Base-by-base conservation (phyloP, 441 rosid genomes). In the Pelargonium citronellum region DNA sequence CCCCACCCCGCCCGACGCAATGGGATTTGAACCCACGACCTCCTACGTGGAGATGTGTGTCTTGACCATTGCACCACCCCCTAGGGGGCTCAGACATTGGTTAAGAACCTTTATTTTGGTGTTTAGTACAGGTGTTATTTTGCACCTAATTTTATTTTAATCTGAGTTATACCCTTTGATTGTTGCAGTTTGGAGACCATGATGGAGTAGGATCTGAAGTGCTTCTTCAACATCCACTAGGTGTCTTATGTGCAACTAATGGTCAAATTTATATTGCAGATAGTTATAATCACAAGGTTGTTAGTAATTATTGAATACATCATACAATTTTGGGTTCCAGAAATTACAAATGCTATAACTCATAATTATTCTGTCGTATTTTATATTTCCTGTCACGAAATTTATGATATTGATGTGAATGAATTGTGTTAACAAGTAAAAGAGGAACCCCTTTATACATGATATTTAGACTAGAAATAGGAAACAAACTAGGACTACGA, bases 281-380 rank as follows among this genome's bases (percentile, higher is more conserved):
- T 79, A 94, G 99, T 83, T 94, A 91, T 70, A 94, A 94, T 77
- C 99, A 94, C 83, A 91, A 94, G 99, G 97, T 90, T 71, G 22
- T 15, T 61, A 57, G 17, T 20, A 1, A 70, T 79, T 4, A 34
- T 11, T 60, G 34, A 60, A 9, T 60, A 60, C 30, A 20, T 0
- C 34, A 49, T 11, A 49, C 4, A 49, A 11, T 12, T 13, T 3
- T 2, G 12, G 47, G 47, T 43, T 43, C 47, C 47, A 43, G 47
- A 43, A 43, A 43, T 43, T 43, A 43, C 12, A 43, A 43, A 43
- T 43, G 47, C 47, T 43, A 43, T 34, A 34, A 34, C 39, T 4
- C 39, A 34, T 34, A 34, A 6, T 5, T 30, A 30, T 5, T 37
- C 1, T 37, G 8, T 37, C 41, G 7, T 37, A 7, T 37, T 6